Base-by-base conservation (phyloP, 345 rosid genomes). In the Reutealis trisperma region DNA sequence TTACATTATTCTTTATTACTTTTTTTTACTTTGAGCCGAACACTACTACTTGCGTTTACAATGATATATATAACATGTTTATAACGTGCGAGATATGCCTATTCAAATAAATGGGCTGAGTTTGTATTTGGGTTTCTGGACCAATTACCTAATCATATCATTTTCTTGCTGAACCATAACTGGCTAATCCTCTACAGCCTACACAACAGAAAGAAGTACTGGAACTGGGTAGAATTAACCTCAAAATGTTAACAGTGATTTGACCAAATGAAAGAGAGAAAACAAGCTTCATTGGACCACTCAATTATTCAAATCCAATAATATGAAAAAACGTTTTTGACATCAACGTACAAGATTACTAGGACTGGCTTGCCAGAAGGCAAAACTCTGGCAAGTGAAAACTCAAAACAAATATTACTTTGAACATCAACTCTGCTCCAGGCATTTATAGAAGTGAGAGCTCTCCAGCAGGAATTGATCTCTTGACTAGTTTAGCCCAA, bases 401-500 rank as follows among this genome's bases (percentile, higher is more conserved):
- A 34, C 47, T 68, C 42, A 55, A 52, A 52, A 77, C 75, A 83
- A 6, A 9, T 7, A 34, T 74, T n/a, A 34, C 25, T 70, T 30
- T 25, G 16, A 62, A 13, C 75, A 37, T 70, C 76, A 63, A 51
- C 67, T 37, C 70, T 63, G 18, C 18, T 37, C 18, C 30, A 60
- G 24, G 67, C 71, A 51, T 58, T 73, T 76, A 86, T 30, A 79
- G 71, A 72, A 92, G 93, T 32, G 92, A 92, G 65, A 89, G 92
- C 76, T 85, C 91, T 62, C 90, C 90, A 24, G 91, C 90, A 45
- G 84, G 85, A 65, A 89, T 79, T 15, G 88, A 79, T 87, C 96
- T 88, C 86, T 90, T 90, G 61, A 93, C 90, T 72, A 93, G 96
- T 83, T 88, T 93, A 57, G 89, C 83, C 98, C 98, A 93, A 34